These are phyloP conservation scores for Fraxinus quadrangulata DNA, from an alignment of 257 asterid species.

Conservation along the genomic window DNA sequence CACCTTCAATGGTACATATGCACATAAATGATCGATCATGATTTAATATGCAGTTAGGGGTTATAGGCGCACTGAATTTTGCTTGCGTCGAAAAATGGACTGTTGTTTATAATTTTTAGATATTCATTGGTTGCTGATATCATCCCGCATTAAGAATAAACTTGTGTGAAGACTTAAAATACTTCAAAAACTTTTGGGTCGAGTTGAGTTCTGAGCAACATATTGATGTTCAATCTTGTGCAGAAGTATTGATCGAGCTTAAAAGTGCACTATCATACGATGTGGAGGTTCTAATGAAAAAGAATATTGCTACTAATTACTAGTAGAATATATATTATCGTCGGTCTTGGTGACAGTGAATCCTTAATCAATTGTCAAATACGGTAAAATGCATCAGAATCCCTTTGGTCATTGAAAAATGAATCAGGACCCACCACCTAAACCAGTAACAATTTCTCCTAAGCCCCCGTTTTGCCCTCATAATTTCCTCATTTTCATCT, in stretches of 20 bases:
- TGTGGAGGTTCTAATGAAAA: background rate
- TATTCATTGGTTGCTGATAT: background rate
- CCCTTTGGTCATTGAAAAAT: too few species aligned
- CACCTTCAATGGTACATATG: background rate
- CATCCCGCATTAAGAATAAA: background rate
- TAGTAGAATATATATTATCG: too few species aligned
- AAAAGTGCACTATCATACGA: background rate
- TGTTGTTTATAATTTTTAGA: background rate
- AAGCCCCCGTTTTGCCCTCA: too few species aligned
- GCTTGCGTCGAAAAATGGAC: constrained; percentile 4
- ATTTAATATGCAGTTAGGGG: constrained; percentile 2
- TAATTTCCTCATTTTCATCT: too few species aligned
- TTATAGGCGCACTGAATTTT: constrained; percentile 9
- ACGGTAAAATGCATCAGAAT: too few species aligned
- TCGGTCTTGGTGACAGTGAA: too few species aligned
- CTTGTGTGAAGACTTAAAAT: background rate
- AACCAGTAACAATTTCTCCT: too few species aligned
- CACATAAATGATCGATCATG: background rate
- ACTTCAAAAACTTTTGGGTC: background rate
- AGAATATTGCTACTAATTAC: too few species aligned
- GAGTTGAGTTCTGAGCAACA: background rate
- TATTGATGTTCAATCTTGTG: background rate
- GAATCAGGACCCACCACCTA: too few species aligned
- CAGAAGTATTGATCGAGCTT: background rate
- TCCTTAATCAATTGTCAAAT: too few species aligned